These are phyloP conservation scores for Heterobasidion parviporum DNA, from an alignment of 1,284 basidiomycete genomes.

Conservation along the genomic window DNA sequence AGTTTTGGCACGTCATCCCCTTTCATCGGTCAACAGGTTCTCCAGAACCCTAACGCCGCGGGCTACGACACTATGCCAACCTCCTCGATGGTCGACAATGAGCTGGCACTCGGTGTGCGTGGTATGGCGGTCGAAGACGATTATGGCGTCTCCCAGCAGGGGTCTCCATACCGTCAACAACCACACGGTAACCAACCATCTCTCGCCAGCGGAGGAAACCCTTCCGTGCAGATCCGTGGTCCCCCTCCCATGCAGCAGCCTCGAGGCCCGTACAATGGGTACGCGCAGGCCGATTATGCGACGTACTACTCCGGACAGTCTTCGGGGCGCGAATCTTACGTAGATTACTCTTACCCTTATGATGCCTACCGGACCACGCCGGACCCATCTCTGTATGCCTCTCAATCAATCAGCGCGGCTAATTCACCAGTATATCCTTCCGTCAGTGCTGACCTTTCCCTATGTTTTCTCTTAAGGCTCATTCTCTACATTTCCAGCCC, in stretches of 20 bases:
- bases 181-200: constrained; percentile 7
- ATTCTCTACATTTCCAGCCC: constrained; percentile 27
- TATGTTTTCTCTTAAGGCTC: background rate
- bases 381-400: constrained; percentile 45
- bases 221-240: constrained; percentile 24
- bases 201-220: constrained; percentile 8
- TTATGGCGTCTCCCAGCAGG: constrained; percentile 18
- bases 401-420: constrained; percentile 30
- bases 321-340: constrained; percentile 35
- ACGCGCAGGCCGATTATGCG: constrained; percentile 47
- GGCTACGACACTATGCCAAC: constrained; percentile 35
- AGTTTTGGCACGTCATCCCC: constrained; percentile 16
- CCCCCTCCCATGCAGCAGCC: constrained; percentile 33
- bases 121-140: constrained; percentile 68
- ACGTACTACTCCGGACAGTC: constrained; percentile 42
- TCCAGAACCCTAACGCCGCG: constrained; percentile 13
- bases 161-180: constrained; percentile 19
- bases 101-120: constrained; percentile 48
- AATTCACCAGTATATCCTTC: constrained; percentile 39
- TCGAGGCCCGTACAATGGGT: constrained; percentile 40
- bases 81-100: constrained; percentile 38
- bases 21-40: constrained; percentile 18
- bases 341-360: constrained; percentile 43
- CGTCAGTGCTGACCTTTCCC: constrained; percentile 7
- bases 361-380: constrained; percentile 43